Base-by-base conservation (phyloP, 1,284 basidiomycete species). In the Tylopilus sp. region DNA sequence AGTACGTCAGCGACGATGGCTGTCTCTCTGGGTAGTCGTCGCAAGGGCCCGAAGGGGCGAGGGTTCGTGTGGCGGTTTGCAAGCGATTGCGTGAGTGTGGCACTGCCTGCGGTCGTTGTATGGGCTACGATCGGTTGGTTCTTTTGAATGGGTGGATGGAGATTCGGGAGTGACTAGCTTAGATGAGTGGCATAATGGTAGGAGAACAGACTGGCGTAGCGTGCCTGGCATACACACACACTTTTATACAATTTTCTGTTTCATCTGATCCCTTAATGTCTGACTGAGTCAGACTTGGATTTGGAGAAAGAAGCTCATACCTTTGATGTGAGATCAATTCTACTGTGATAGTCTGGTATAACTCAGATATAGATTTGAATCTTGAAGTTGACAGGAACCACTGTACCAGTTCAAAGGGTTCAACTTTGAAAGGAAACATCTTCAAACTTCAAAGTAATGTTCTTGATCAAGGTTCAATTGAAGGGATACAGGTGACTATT, bases 71-170 rank as follows among this genome's bases (percentile, higher is more conserved):
- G 75, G 76, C 69, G 66, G 55, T 58, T 79, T 51, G 64, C 38
- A 29, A 57, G 67, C 32, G 79, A 77, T 41, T 72, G 67, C 39
- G 58, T 70, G 58, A 62, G 75, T 53, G 69, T 77, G 53, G 79
- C 62, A 12, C 57, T 77, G 32, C 77, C 79, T 47, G 74, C 76
- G n/a, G 53, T 76, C 39, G 22, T 69, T 53, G 66, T 58, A 3
- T 72, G 77, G 75, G 54, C 54, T 24, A 52, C 78, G 54, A 65
- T 80, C 38, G 56, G 47, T 26, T 77, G 76, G 47, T 67, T 74
- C 36, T 77, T 77, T 58, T 77, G 66, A 63, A n/a, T n/a, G 10
- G 18, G 22, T 7, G 18, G 59, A 39, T 15, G 36, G 24, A 36
- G 33, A 36, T 36, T 36, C 6, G 39, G 16, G 15, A 9, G 24